These are phyloP conservation scores for Tetrahymena borealis DNA, from an alignment of 73 alveolate genomes.

Conservation along the genomic window DNA sequence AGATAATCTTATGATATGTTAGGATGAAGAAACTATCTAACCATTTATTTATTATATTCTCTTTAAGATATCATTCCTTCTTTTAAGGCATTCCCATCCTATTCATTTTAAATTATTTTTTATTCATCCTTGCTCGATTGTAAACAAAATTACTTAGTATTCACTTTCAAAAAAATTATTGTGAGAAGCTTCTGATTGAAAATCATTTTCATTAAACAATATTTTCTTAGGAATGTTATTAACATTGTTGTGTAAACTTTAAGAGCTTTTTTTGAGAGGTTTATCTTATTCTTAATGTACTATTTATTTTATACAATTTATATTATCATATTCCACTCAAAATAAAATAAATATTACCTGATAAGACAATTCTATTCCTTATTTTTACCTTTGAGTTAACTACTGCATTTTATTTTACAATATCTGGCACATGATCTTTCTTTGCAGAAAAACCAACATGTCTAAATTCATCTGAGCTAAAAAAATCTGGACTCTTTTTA, in stretches of 20 bases:
- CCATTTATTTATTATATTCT: neutral
- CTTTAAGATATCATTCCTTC: neutral
- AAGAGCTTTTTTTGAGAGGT: neutral
- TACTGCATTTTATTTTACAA: neutral
- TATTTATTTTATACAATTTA: neutral
- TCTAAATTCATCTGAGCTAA: neutral
- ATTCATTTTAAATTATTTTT: no score
- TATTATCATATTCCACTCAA: neutral
- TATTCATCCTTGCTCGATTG: neutral
- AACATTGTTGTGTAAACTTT: neutral
- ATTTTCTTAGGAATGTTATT: neutral
- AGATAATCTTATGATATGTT: slow-evolving; percentile 8
- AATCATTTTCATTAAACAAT: neutral
- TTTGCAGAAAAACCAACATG: slow-evolving; percentile 11
- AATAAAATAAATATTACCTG: neutral
- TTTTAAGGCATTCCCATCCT: neutral
- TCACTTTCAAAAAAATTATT: neutral
- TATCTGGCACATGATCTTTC: slow-evolving; percentile 19
- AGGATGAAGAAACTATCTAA: slow-evolving; percentile 20
- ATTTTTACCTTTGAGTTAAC: slow-evolving; percentile 2
- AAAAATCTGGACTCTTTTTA: neutral
- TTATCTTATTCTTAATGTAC: neutral
- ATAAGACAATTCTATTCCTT: neutral
- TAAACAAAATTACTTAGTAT: neutral
- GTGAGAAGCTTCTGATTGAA: neutral